These are phyloP conservation scores for Aspergillus caelatus DNA, from an alignment of 2,329 filamentous ascomycete genomes.

Conservation along the genomic window DNA sequence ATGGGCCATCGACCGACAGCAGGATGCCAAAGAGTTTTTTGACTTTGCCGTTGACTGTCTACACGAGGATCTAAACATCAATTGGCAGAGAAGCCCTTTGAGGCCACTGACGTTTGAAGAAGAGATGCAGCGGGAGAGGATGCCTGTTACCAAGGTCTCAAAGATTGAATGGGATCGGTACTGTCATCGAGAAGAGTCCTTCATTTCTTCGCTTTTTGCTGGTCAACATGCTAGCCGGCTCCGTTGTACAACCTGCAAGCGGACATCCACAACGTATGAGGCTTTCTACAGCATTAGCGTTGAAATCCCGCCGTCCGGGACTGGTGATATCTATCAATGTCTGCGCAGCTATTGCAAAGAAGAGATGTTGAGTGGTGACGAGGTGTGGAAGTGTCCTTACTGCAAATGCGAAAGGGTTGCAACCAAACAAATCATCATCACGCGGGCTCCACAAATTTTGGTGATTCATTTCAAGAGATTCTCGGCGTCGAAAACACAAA, in stretches of 20 bases:
- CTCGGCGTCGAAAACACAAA: constrained; percentile 58
- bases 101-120: constrained; percentile 61
- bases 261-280: constrained; percentile 68
- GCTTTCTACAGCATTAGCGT: constrained; percentile 73
- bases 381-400: constrained; percentile 71
- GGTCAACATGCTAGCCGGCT: constrained; percentile 67
- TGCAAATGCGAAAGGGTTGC: constrained; percentile 71
- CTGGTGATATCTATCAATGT: constrained; percentile 66
- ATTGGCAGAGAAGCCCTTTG: constrained; percentile 62
- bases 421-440: constrained; percentile 72
- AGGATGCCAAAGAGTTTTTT: constrained; percentile 90
- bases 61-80: constrained; percentile 80
- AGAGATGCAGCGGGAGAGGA: constrained; percentile 62
- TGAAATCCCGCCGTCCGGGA: constrained; percentile 66
- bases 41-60: constrained; percentile 79
- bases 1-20: constrained; percentile 76
- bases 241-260: constrained; percentile 62
- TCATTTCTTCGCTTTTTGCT: constrained; percentile 78
- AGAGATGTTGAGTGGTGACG: constrained; percentile 68
- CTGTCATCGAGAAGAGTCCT: constrained; percentile 69
- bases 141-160: constrained; percentile 67
- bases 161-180: constrained; percentile 75
- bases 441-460: constrained; percentile 76
- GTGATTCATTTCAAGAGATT: constrained; percentile 78
- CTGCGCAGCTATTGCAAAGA: constrained; percentile 70